A percentile compares a stretch with the other conserved stretches of the same genome.
These are phyloP conservation scores for Amanita brunnescens DNA, from an alignment of 768 basidiomycete species.

Conservation along the genomic window DNA sequence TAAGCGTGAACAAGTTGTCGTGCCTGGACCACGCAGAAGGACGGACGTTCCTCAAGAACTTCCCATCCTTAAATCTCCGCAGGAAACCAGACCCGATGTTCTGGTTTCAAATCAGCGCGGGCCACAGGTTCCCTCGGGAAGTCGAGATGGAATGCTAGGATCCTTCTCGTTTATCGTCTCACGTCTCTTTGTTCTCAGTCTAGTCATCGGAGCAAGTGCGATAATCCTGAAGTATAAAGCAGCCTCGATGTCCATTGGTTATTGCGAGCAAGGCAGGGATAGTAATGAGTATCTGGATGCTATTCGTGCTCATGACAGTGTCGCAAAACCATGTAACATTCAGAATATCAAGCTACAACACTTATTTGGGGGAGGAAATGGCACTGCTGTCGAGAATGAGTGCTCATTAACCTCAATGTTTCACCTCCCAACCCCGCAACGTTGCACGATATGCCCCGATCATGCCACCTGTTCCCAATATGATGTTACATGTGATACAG, in stretches of 20 bases:
- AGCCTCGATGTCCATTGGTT: conserved; percentile 67
- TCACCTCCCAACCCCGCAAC: conserved; percentile 47
- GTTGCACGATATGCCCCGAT: conserved; percentile 67
- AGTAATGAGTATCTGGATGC: conserved; percentile 51
- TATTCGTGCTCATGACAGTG: conserved; percentile 34
- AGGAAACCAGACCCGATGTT: neutral
- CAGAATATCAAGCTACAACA: conserved; percentile 35
- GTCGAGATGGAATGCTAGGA: neutral
- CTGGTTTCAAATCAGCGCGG: neutral
- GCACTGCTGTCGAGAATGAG: conserved; percentile 16
- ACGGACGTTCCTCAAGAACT: neutral
- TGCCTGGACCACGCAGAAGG: conserved; percentile 2
- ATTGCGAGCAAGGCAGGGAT: conserved; percentile 56
- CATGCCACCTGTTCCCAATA: conserved; percentile 54
- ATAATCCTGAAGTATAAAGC: conserved; percentile 45
- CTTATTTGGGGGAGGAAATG: neutral
- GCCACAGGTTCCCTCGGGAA: neutral
- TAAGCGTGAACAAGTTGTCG: neutral
- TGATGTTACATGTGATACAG: conserved; percentile 55
- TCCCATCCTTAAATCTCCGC: neutral
- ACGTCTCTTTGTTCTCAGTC: conserved; percentile 32
- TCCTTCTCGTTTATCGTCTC: conserved; percentile 22
- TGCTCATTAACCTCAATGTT: conserved; percentile 50
- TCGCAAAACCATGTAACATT: conserved; percentile 46
- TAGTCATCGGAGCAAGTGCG: conserved; percentile 25